Conservation (phyloP, 352 stramenopile species). For the Phytophthora citrophthora region DNA sequence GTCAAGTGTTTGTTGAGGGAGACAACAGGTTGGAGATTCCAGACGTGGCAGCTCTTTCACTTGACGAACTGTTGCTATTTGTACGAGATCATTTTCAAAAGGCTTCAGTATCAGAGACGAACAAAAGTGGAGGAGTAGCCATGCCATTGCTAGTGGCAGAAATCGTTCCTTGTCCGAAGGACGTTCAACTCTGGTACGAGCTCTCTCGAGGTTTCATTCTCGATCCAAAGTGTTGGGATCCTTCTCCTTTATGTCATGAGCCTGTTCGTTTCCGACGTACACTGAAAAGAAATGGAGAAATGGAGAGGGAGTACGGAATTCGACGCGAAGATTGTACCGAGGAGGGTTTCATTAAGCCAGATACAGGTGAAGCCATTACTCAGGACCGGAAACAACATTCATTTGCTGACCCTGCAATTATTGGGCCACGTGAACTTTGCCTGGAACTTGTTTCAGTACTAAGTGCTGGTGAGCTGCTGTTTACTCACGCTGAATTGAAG, state of each 20-base stretch:
- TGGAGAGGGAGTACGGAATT: conserved; percentile 62
- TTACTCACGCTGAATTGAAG: conserved; percentile 50
- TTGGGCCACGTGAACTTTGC: conserved; percentile 38
- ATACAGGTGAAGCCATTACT: conserved; percentile 31
- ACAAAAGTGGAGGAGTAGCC: conserved; percentile 43
- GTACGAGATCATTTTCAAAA: conserved; percentile 49
- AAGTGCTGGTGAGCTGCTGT: conserved; percentile 18
- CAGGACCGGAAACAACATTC: conserved; percentile 32
- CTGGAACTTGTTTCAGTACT: conserved; percentile 42
- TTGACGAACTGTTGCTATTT: conserved; percentile 45
- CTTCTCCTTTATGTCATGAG: conserved; percentile 52
- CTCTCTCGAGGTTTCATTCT: conserved; percentile 70
- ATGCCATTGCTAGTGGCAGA: conserved; percentile 72
- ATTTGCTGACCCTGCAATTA: conserved; percentile 37
- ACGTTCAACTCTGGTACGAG: conserved; percentile 46
- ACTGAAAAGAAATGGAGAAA: conserved; percentile 29
- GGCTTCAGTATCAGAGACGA: conserved; percentile 15
- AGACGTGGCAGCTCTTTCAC: conserved; percentile 36
- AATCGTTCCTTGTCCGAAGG: conserved; percentile 38
- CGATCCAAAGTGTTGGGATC: conserved; percentile 65
- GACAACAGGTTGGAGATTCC: conserved; percentile 43
- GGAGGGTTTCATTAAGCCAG: conserved; percentile 62
- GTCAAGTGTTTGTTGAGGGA: conserved; percentile 35
- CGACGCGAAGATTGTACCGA: conserved; percentile 36
- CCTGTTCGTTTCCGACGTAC: conserved; percentile 58